phyloP scores from a whole-genome alignment of 352 stramenopile species.

The Aphanomyces astaci region DNA sequence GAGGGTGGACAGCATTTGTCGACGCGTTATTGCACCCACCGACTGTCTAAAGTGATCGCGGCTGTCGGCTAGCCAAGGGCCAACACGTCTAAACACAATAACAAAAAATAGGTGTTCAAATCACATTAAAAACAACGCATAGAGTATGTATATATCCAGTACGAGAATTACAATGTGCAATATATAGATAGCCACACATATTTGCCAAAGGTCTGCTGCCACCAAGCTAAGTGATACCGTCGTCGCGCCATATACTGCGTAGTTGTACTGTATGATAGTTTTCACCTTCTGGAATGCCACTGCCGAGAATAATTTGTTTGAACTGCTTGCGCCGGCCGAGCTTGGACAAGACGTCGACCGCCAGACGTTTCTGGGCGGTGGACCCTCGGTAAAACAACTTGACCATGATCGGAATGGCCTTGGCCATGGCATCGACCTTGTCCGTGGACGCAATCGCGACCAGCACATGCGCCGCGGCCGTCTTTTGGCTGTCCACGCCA shows the following conservation, averaged over 20 bases:
- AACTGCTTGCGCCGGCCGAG: constrained; percentile 14
- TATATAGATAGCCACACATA: no score
- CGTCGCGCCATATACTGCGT: no score
- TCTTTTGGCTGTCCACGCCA: constrained; percentile 15
- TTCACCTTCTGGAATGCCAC: background rate
- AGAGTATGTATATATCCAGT: no score
- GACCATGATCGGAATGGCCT: constrained; percentile 7
- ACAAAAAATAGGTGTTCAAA: no score
- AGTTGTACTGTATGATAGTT: no score
- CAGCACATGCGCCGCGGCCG: background rate
- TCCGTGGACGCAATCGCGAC: constrained; percentile 8
- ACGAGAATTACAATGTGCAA: no score
- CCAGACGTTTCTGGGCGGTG: background rate
- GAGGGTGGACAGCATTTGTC: constrained; percentile 17
- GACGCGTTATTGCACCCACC: background rate
- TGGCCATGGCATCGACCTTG: background rate
- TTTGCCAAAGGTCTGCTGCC: no score
- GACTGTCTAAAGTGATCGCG: no score
- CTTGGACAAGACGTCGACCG: background rate
- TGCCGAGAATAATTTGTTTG: background rate
- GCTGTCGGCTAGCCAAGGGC: no score
- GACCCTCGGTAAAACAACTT: constrained; percentile 4
- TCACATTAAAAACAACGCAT: no score
- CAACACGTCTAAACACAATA: no score
- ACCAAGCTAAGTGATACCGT: no score